Evolutionary conservation across 1,284 basidiomycete species (phyloP), one percentile per base, ranked within the genome.

Genomic region (Leccinum angustisporum): DNA sequence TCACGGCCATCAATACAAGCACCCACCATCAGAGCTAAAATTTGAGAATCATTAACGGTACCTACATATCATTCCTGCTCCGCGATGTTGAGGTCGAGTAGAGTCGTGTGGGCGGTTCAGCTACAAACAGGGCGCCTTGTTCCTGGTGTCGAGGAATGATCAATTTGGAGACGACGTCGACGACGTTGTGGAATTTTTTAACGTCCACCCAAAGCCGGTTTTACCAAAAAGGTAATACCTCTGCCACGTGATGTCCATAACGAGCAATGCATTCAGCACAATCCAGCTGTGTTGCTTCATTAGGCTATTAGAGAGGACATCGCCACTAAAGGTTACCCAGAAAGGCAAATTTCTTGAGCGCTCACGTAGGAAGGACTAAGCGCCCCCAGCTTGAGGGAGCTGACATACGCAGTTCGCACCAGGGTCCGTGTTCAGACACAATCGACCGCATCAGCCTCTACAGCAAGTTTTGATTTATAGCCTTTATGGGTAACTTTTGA

Each of bases 381-480:
- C 52, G 48, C 53, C 43, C 14, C 54, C 61, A 58, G 63, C 66
- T 18, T 58, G 65, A 63, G 63, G 51, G 63, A 56, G 71, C 71
- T 75, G 72, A 75, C 71, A 62, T 62, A 74, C 27, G 25, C 62
- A 58, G 30, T 74, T 75, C 72, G 3, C 74, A 73, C 71, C 16
- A 64, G 60, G 60, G 63, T 63, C 51, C 64, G 34, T 63, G 51
- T 65, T 61, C 59, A 56, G 50, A 66, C 36, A 60, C 74, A 72
- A 75, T 76, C 74, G 33, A 18, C 53, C 54, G 56, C 40, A 63
- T 63, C 62, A 3, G 21, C 53, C 2, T 43, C 36, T 38, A 65
- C 69, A 72, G 70, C 72, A 70, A 63, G 25, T 27, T 6, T 5
- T 0, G 0, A 43, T 34, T 63, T 60, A 58, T 75, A 65, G 58